Evolutionary conservation across 2,329 filamentous ascomycete species (phyloP).

Genomic region (Penicillium paneum): DNA sequence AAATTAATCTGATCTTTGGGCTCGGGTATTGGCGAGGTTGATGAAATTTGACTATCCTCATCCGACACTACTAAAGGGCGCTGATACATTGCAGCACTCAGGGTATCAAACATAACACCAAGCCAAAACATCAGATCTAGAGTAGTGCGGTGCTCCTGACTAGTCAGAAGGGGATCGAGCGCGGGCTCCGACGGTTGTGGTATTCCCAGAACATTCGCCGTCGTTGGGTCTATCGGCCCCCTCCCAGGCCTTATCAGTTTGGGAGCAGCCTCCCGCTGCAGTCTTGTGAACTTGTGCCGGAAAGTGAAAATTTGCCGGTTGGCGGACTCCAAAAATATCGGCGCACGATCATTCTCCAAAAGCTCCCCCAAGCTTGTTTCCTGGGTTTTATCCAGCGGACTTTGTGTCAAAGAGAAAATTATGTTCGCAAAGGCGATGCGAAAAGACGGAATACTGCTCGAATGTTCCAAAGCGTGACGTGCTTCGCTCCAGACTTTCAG

Average conservation of each 20-base stretch:
- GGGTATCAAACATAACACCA: constrained; percentile 58
- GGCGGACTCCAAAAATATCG: constrained; percentile 41
- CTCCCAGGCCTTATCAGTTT: background rate
- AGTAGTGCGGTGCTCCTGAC: constrained; percentile 43
- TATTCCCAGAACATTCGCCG: background rate
- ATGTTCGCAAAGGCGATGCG: constrained; percentile 46
- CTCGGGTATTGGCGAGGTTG: background rate
- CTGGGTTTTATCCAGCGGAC: constrained; percentile 31
- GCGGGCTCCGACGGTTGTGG: background rate
- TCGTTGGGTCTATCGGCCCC: background rate
- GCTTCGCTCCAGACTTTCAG: constrained; percentile 45
- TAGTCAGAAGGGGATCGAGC: constrained; percentile 14
- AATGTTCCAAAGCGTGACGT: constrained; percentile 37
- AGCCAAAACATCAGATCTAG: constrained; percentile 58
- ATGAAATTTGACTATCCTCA: constrained; percentile 45
- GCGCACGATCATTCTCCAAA: constrained; percentile 28
- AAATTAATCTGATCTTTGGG: constrained; percentile 4
- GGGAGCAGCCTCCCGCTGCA: constrained; percentile 11
- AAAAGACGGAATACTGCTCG: constrained; percentile 45
- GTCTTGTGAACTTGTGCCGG: constrained; percentile 21
- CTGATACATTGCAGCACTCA: constrained; percentile 54
- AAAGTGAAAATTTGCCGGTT: constrained; percentile 39
- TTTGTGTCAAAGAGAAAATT: constrained; percentile 47
- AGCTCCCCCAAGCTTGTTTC: constrained; percentile 17
- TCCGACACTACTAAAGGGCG: constrained; percentile 46